Base-by-base conservation (phyloP, 1,284 basidiomycete species). In the Fomitopsis pinicola region DNA sequence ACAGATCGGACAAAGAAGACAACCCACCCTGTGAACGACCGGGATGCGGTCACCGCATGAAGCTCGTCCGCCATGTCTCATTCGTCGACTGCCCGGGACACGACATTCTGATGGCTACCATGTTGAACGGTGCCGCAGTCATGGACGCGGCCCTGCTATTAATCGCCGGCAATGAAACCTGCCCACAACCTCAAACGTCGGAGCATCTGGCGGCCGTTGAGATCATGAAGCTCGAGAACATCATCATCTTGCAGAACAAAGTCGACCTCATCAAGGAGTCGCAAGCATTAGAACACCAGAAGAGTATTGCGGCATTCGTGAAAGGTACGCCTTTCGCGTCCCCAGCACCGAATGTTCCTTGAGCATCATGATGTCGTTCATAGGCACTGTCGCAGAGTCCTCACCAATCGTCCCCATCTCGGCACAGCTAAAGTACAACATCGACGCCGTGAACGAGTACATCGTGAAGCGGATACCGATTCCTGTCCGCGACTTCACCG, bases 401-500 rank as follows among this genome's bases (percentile, higher is more conserved):
- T 98, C 97, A 8, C 97, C 97, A 58, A 98, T 99, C 75, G 94
- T 99, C 55, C 97, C 97, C 63, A 98, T 99, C 73, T 99, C 97
- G 44, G 97, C 97, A 5, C 97, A 99, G 78, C 82, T 99, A 63
- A 95, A 94, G 78, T 99, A 98, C 84, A 99, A 99, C 82, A 98
- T 99, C 71, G 97, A 98, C 72, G 96, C 97, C n/a, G 96, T 99
- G 57, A 97, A 97, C 80, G 95, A 98, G 73, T 98, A 98, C 80
- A 97, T 99, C 74, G 95, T 97, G 69, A 97, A 95, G 76, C 88
- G 92, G 62, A 98, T 99, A 69, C 94, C 97, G 10, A 92, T 98
- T 53, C 97, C 97, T 44, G 80, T 90, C 42, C 92, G 97, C 65
- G 92, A 99, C 80, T 99, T 99, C 76, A 84, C 88, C 42, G 90